Conservation (phyloP, 75 land plant genomes). For the Picea sitchensis region DNA sequence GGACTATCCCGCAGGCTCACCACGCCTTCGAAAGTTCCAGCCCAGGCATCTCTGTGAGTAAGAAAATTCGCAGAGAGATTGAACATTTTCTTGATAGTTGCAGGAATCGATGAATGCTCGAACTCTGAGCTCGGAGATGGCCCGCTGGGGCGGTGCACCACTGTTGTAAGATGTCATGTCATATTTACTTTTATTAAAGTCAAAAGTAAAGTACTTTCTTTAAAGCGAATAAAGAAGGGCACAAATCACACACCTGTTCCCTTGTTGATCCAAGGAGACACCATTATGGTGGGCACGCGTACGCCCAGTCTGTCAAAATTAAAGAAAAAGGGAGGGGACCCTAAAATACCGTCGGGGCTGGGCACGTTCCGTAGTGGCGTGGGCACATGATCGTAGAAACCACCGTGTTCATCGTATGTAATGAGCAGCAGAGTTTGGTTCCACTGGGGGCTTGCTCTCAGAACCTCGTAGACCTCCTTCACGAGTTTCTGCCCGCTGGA, state of each 20-base stretch:
- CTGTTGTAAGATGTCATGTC: conserved; percentile 27
- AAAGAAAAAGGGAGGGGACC: conserved; percentile 68
- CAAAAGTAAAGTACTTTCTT: not conserved
- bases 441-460: conserved; percentile 95
- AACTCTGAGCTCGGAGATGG: conserved; percentile 72
- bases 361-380: conserved; percentile 71
- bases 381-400: conserved; percentile 90
- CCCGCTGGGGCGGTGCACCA: conserved; percentile 63
- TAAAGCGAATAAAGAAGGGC: too few relatives aligned
- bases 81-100: conserved; percentile 93
- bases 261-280: conserved; percentile 88
- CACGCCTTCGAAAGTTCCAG: conserved; percentile 83
- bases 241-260: conserved; percentile 57
- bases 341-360: conserved; percentile 76
- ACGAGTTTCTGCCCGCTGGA: conserved; percentile 77
- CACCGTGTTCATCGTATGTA: conserved; percentile 95
- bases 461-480: conserved; percentile 89
- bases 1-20: conserved; percentile 47
- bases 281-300: conserved; percentile 73
- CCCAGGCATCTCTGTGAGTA: conserved; percentile 93
- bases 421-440: conserved; percentile 65
- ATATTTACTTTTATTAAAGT: not conserved
- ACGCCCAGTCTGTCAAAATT: conserved; percentile 83
- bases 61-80: conserved; percentile 65
- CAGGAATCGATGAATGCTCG: conserved; percentile 94